These are phyloP conservation scores for Citrullus amarus DNA, from an alignment of 306 rosid species.

Conservation along the genomic window DNA sequence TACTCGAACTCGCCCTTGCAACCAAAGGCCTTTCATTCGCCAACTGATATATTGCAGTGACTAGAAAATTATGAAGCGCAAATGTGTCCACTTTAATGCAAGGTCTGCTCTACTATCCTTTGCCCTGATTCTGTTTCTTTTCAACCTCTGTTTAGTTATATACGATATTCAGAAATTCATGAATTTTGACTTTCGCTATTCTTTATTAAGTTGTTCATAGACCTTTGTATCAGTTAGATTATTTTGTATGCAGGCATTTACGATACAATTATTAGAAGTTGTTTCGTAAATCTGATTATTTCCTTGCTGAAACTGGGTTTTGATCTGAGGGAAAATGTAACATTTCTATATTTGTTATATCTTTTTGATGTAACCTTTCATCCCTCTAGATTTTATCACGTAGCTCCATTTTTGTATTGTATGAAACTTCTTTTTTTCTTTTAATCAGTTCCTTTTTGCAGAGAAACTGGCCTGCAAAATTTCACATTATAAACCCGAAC, in stretches of 20 bases:
- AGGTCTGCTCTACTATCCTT: background rate
- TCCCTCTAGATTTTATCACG: background rate
- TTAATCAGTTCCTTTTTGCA: background rate
- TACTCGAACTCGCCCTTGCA: background rate
- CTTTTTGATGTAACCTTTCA: background rate
- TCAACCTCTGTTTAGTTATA: conserved; percentile 10
- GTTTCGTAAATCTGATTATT: background rate
- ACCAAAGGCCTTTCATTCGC: background rate
- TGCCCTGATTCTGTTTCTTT: background rate
- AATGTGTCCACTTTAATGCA: background rate
- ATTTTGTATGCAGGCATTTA: conserved; percentile 2
- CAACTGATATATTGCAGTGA: background rate
- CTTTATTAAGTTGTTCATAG: conserved; percentile 20
- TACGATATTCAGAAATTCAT: conserved; percentile 5
- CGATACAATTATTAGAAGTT: background rate
- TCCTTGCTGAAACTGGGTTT: background rate
- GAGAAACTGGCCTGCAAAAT: background rate
- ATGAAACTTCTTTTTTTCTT: background rate
- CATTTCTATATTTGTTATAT: conserved; percentile 8
- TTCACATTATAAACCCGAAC: background rate
- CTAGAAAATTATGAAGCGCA: background rate
- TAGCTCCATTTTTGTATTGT: background rate
- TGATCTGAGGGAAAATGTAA: background rate
- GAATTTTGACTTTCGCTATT: conserved; percentile 13
- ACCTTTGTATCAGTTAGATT: conserved; percentile 1